Base-by-base conservation (phyloP, 371 early-diverging fungal genomes). In the Catenaria anguillulae region DNA sequence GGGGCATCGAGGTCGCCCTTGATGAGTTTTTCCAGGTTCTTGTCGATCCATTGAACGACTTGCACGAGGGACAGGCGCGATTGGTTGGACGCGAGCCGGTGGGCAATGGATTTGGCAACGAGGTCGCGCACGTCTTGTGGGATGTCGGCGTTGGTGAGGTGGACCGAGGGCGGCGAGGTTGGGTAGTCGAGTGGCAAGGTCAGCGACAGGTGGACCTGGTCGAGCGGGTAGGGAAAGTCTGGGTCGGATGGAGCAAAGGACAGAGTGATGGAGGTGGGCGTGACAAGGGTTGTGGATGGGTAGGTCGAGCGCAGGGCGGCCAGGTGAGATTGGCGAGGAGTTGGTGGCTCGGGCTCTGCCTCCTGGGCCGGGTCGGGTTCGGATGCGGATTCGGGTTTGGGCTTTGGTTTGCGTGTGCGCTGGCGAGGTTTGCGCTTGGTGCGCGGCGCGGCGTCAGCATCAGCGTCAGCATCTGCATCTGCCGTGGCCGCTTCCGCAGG, bases 151-250 rank as follows among this genome's bases (percentile, higher is more conserved):
- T 6, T 58, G 2, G 21, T 13, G 2, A 58, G 4, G n/a, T n/a
- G n/a, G 36, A 58, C 8, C 17, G 34, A 12, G 21, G 12, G 8
- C 5, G 13, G 12, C 31, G 34, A 13, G 2, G 8, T 31, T 2
- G 58, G 58, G 42, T 58, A 58, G 29, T 34, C 26, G 24, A 40
- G 36, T 24, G 58, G 58, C 29, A 58, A 34, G 15, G 36, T 42
- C 40, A 58, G 58, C 36, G 29, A 34, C 24, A 58, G 2, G 3
- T 35, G 8, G 17, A 58, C 24, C 24, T 8, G 3, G 35, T 6
- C 36, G 17, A 58, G 42, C 36, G 36, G 40, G 34, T 24, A 58
- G 24, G 58, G 58, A 23, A 58, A 58, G 31, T 58, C 58, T 2
- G 58, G 58, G 42, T 58, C 58, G 13, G 58, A 58, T 1, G 58